Base-by-base conservation (phyloP, 176 grass and related monocot genomes). In the Lolium rigidum region DNA sequence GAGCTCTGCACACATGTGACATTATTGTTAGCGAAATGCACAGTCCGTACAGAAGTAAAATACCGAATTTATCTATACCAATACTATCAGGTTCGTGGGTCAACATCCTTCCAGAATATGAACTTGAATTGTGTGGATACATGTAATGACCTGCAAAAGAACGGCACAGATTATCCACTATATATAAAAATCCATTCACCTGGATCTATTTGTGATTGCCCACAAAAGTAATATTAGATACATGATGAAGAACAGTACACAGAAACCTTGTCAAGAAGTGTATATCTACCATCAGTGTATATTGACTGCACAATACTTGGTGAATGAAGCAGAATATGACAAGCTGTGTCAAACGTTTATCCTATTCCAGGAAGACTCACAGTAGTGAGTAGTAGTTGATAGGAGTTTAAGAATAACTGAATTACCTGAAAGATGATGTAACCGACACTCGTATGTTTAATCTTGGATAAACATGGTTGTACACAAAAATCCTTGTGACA, bases 71-170 rank as follows among this genome's bases (percentile, higher is more conserved):
- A 48, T 17, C 43, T 49, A 74, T 74, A 74, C 70, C 70, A 74
- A 24, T 74, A 74, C 21, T 74, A 48, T 12, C 77, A 63, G 21
- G 14, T 80, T 47, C 14, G 9, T 63, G n/a, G 58, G 37, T 62
- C 77, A 61, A 79, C 37, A 62, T 80, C 57, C 38, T 80, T 64
- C 59, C 41, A 49, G 41, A 80, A 80, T 64, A 48, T 80, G 78
- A 64, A 48, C 78, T 80, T 65, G 78, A 28, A 80, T 64, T 80
- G 9, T 18, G 14, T 64, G 39, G 59, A 49, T 80, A 22, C 58
- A 31, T 48, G 48, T 48, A 28, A 47, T 80, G 41, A 80, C 59
- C 59, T 80, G 43, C 22, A 80, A 20, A 80, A 66, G 24, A 80
- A 80, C 48, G 60, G 11, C 22, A 31, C 15, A 35, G 4, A 80